phyloP scores from a whole-genome alignment of 352 stramenopile genomes.

The Phytophthora pinifolia region DNA sequence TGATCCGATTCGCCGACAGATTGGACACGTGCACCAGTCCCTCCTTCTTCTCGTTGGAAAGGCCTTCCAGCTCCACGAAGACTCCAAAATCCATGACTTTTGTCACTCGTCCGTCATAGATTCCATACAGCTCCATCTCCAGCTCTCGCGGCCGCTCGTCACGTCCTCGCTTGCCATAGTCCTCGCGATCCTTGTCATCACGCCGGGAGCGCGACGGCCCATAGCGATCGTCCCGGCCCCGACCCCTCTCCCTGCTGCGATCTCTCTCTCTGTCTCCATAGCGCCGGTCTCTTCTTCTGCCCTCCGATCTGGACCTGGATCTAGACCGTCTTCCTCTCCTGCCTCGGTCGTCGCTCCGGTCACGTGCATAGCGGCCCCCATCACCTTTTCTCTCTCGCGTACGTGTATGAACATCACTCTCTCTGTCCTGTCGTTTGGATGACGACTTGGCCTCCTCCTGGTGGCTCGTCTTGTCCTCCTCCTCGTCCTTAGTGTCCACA shows the following conservation, averaged over 20 bases:
- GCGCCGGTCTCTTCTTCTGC: slow-evolving; percentile 20
- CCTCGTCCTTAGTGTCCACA: slow-evolving; percentile 29
- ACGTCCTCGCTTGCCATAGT: slow-evolving; percentile 22
- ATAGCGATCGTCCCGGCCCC: slow-evolving; percentile 27
- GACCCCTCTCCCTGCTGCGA: slow-evolving; percentile 21
- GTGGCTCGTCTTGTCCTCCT: slow-evolving; percentile 18
- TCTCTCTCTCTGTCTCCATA: slow-evolving; percentile 25
- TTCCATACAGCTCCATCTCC: slow-evolving; percentile 90
- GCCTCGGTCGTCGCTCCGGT: slow-evolving; percentile 29
- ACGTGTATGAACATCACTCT: slow-evolving; percentile 18
- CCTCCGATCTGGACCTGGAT: slow-evolving; percentile 40
- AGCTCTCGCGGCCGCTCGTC: slow-evolving; percentile 42
- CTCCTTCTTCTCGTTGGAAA: slow-evolving; percentile 71
- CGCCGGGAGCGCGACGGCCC: slow-evolving; percentile 28
- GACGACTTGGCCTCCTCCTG: slow-evolving; percentile 7
- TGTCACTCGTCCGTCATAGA: slow-evolving; percentile 93
- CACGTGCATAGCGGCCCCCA: slow-evolving; percentile 26
- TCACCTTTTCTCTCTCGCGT: slow-evolving; percentile 15
- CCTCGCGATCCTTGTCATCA: slow-evolving; percentile 35
- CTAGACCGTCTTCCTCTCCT: slow-evolving; percentile 37
- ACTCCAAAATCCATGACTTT: slow-evolving; percentile 98
- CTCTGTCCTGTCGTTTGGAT: slow-evolving; percentile 5
- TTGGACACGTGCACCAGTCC: slow-evolving; percentile 96
- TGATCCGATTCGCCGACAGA: slow-evolving; percentile 85
- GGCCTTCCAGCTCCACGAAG: slow-evolving; percentile 93